Evolutionary conservation across 1,139 yeast genomes (phyloP).

Genomic region (Taiozyma sp.): DNA sequence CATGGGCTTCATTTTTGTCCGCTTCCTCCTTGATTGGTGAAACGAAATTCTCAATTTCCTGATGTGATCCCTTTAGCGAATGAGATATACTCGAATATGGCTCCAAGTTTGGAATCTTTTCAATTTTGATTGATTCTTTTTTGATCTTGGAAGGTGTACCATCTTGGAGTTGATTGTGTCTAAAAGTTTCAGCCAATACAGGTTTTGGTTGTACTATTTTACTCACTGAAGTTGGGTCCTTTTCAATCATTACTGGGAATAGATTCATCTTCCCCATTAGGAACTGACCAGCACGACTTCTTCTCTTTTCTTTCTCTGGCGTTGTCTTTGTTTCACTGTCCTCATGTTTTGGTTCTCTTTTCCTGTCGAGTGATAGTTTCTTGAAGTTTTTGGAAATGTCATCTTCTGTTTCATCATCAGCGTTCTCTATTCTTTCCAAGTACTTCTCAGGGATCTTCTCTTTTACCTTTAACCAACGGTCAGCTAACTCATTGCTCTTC

Average conservation of each 20-base stretch:
- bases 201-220: conserved; percentile 16
- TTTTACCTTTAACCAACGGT: conserved; percentile 29
- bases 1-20: conserved; percentile 7
- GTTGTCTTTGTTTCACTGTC: conserved; percentile 7
- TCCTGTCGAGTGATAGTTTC: conserved; percentile 16
- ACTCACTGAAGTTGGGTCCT: conserved; percentile 30
- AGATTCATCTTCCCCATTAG: conserved; percentile 32
- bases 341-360: conserved; percentile 4
- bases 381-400: conserved; percentile 17
- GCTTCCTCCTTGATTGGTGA: background rate
- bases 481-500: conserved; percentile 28
- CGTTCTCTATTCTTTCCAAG: conserved; percentile 13
- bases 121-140: background rate
- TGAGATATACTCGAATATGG: background rate
- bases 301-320: conserved; percentile 16
- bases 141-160: conserved; percentile 6
- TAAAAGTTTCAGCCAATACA: conserved; percentile 9
- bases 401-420: conserved; percentile 1
- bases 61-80: background rate
- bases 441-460: conserved; percentile 22
- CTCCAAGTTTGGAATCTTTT: background rate
- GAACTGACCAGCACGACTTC: conserved; percentile 29
- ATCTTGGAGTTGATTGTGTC: conserved; percentile 8
- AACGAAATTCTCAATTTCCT: background rate
- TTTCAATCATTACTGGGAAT: conserved; percentile 33